Evolutionary conservation across 1,284 basidiomycete genomes (phyloP).

Genomic region (Athelia psychrophila): DNA sequence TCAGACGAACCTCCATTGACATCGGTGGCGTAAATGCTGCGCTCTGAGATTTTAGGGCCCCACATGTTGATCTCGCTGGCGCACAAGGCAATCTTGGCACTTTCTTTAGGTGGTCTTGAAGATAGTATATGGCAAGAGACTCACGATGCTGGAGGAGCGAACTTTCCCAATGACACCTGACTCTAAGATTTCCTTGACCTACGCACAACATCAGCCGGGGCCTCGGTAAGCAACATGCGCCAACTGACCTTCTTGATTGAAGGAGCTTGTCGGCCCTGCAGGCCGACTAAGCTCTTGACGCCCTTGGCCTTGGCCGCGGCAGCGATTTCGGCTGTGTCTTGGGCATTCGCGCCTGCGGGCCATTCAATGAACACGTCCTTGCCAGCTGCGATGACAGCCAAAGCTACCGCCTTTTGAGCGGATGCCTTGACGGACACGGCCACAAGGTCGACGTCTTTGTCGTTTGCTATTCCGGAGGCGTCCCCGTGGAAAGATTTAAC

Average conservation of each 20-base stretch:
- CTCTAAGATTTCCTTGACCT: conserved; percentile 28
- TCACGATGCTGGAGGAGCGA: conserved; percentile 25
- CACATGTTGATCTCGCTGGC: conserved; percentile 15
- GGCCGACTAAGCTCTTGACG: conserved; percentile 15
- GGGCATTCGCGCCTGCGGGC: conserved; percentile 15
- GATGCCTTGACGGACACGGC: conserved; percentile 19
- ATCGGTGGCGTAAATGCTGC: conserved; percentile 10
- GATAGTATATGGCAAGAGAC: conserved; percentile 4
- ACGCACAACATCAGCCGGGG: neutral
- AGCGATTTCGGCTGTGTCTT: conserved; percentile 18
- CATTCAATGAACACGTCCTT: conserved; percentile 26
- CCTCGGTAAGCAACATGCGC: neutral
- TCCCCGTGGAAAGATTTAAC: conserved; percentile 18
- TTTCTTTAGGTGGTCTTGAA: neutral
- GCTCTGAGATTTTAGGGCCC: conserved; percentile 15
- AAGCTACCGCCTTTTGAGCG: conserved; percentile 12
- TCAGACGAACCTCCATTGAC: conserved; percentile 8
- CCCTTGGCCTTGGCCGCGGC: conserved; percentile 15
- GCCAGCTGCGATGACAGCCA: conserved; percentile 19
- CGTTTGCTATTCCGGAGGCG: conserved; percentile 14
- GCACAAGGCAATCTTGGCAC: conserved; percentile 11
- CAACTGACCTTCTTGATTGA: neutral
- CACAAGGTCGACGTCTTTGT: conserved; percentile 21
- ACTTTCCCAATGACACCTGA: conserved; percentile 30
- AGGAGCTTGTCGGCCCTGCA: conserved; percentile 10